These are phyloP conservation scores for Hymenotorrendiella dingleyae DNA, from an alignment of 2,329 filamentous ascomycete genomes.

Conservation along the genomic window DNA sequence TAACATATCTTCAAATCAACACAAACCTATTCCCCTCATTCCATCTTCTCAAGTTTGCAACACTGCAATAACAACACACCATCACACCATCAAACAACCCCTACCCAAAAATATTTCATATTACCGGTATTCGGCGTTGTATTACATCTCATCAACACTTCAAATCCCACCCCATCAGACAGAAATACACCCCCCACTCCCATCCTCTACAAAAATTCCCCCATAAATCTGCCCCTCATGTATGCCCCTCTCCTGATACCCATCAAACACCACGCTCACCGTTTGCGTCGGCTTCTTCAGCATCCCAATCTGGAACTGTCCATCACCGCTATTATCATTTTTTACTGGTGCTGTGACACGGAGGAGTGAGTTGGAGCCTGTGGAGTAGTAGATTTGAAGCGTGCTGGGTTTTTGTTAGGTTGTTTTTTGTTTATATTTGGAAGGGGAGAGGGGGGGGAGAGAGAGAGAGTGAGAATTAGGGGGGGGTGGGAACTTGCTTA, in stretches of 20 bases:
- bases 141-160: no score
- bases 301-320: constrained; percentile 56
- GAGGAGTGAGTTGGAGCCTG: constrained; percentile 38
- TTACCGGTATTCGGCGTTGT: no score
- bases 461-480: background rate
- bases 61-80: no score
- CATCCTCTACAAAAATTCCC: constrained; percentile 48
- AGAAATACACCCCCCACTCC: constrained; percentile 36
- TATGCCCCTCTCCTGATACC: constrained; percentile 41
- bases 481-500: constrained; percentile 46
- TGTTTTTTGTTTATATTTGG: no score
- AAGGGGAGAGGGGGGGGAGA: no score
- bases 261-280: constrained; percentile 42
- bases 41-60: no score
- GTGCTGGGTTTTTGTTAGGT: constrained; percentile 36
- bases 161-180: no score
- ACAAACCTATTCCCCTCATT: no score
- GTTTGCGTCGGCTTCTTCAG: constrained; percentile 48
- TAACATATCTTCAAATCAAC: no score
- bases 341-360: constrained; percentile 39
- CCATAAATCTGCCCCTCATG: constrained; percentile 47
- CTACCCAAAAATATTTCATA: no score
- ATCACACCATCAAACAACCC: no score
- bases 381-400: constrained; percentile 52
- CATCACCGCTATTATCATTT: constrained; percentile 49